Conservation (phyloP, 164 flowering plant genomes). For the Cinnamomum micranthum region DNA sequence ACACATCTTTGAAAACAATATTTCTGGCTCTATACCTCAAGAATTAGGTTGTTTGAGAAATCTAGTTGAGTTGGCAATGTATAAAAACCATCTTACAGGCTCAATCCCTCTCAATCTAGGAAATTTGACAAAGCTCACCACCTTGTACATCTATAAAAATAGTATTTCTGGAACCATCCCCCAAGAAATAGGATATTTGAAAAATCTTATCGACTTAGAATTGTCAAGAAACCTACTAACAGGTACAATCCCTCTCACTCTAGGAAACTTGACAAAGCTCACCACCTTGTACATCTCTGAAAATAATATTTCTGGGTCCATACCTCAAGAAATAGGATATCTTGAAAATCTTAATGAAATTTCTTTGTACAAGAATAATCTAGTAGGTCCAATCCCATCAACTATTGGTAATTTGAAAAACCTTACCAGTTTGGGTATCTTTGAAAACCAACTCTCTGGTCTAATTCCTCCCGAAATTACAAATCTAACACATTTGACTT, state of each 20-base stretch:
- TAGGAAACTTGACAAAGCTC: background rate
- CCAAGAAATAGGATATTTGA: conserved; percentile 21
- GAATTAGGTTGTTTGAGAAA: no score
- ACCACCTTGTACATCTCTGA: background rate
- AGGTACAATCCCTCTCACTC: background rate
- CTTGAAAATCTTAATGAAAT: no score
- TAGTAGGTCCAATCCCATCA: background rate
- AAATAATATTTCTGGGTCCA: background rate
- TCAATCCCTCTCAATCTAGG: conserved; percentile 25
- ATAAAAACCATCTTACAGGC: no score
- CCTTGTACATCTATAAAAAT: background rate
- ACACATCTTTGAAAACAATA: background rate
- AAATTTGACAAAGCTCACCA: background rate
- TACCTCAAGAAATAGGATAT: background rate
- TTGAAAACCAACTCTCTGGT: background rate
- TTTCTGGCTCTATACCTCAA: background rate
- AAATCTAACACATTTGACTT: background rate
- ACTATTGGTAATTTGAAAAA: background rate
- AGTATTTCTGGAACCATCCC: conserved; percentile 19
- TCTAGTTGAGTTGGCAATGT: no score
- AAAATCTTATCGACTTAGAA: background rate
- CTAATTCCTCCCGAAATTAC: background rate
- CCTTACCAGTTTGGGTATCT: background rate
- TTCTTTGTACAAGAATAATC: no score
- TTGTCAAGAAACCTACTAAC: background rate